These are phyloP conservation scores for Camelina sativa DNA, from an alignment of 345 rosid genomes.

Conservation along the genomic window DNA sequence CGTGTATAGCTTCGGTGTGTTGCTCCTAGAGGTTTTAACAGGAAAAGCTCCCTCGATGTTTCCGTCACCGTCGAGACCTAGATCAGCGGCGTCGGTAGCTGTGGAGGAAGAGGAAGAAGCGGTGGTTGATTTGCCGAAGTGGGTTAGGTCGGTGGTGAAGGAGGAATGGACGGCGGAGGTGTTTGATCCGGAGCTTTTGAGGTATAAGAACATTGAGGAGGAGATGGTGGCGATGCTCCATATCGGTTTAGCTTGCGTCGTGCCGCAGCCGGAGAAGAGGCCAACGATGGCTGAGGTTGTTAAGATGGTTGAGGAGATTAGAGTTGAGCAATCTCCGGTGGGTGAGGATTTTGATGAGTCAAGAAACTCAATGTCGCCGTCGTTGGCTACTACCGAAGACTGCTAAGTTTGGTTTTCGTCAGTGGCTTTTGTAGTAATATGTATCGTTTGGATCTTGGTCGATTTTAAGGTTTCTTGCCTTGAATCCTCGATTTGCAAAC, in stretches of 20 bases:
- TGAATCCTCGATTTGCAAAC: constrained; percentile 19
- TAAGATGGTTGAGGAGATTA: constrained; percentile 89
- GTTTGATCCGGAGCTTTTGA: constrained; percentile 87
- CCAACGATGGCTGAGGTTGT: constrained; percentile 81
- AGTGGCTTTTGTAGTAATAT: neutral
- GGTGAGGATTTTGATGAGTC: constrained; percentile 97
- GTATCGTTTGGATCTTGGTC: constrained; percentile 12
- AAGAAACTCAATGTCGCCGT: constrained; percentile 82
- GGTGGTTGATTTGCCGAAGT: constrained; percentile 75
- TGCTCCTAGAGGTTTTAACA: constrained; percentile 81
- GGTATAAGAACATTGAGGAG: constrained; percentile 95
- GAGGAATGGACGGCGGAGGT: constrained; percentile 99
- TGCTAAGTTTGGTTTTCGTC: constrained; percentile 37
- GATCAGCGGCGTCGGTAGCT: constrained; percentile 61
- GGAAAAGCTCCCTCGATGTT: constrained; percentile 79
- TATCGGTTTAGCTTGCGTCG: constrained; percentile 81
- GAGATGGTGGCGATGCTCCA: constrained; percentile 93
- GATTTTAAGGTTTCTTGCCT: constrained; percentile 26
- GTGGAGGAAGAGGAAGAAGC: constrained; percentile 56
- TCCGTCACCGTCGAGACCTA: constrained; percentile 72
- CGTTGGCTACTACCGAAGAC: constrained; percentile 88
- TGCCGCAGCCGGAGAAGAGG: constrained; percentile 79
- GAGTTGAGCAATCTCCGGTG: constrained; percentile 92
- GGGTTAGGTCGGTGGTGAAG: constrained; percentile 95
- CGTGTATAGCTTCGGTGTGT: constrained; percentile 86